Base-by-base conservation (phyloP, 768 basidiomycete genomes). In the Pisolithus marmoratus region DNA sequence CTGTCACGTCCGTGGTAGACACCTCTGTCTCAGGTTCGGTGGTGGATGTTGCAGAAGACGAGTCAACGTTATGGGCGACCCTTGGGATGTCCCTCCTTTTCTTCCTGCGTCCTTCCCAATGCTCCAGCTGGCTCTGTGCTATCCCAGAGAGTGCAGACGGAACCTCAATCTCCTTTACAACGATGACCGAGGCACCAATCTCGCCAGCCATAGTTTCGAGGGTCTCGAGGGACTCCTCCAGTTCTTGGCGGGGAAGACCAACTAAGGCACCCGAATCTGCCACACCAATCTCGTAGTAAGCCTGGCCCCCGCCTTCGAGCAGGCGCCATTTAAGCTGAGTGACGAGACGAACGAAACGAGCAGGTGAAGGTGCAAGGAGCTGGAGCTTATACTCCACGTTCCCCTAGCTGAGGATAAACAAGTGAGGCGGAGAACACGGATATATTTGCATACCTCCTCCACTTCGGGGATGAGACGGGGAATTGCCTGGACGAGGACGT, bases 271-370 rank as follows among this genome's bases (percentile, higher is more conserved):
- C 94, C 1, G 88, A 87, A 64, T 98, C 94, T 22, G 87, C 84
- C 1, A 98, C 87, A 1, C 82, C 83, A 11, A 85, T 76, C 55
- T 93, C 90, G 55, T 93, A 93, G 64, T 88, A 85, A 0, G 90
- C 90, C 60, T 85, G 83, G 1, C 89, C 89, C 2, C 85, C 83
- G 15, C 91, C 91, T 64, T 93, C 87, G 45, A 89, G 79, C 8
- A 94, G 77, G 2, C 94, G 81, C 94, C 95, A 97, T 63, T 95
- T 94, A 69, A 96, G 82, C 70, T 97, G 94, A 0, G 94, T 97
- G 50, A 93, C 89, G 20, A 98, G 85, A 54, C 85, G 82, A 4
- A 81, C 78, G 58, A 91, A 90, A 44, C 90, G 88, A 4, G 82
- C 76, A 0, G 82, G 80, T 14, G 87, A 77, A 0, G 93, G 90